phyloP scores from a whole-genome alignment of 2,329 filamentous ascomycete species.

The Colletotrichum lentis region DNA sequence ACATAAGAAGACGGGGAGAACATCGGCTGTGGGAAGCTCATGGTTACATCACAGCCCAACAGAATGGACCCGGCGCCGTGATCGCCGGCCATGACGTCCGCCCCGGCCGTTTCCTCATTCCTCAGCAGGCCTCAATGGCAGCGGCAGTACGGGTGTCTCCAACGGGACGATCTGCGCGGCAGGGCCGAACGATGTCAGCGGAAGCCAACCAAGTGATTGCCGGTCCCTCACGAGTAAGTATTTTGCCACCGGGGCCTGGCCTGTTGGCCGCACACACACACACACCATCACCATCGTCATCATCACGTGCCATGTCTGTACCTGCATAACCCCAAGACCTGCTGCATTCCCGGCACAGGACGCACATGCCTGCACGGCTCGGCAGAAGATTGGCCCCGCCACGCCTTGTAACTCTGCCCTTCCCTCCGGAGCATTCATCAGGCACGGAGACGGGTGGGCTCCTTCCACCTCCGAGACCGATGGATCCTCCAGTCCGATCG shows the following conservation, averaged over 20 bases:
- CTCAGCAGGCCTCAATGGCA: not conserved
- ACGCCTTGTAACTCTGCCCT: not conserved
- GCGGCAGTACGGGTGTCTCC: not conserved
- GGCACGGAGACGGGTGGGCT: not conserved
- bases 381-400: not conserved
- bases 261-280: not conserved
- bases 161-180: not conserved
- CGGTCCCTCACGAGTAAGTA: not conserved
- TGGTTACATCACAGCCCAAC: not conserved
- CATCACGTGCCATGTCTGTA: constrained; percentile 32
- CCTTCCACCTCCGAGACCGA: not conserved
- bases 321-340: constrained; percentile 18
- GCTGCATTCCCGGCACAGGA: not conserved
- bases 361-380: not conserved
- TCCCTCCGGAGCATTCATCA: not conserved
- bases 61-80: not conserved
- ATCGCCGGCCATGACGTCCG: not conserved
- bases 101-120: not conserved
- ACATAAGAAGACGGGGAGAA: not conserved
- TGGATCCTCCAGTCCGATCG: not conserved
- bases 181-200: not conserved
- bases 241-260: not conserved
- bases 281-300: not conserved
- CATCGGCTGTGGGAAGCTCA: not conserved
- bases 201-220: not conserved